phyloP scores from a whole-genome alignment of 1,284 basidiomycete genomes.

The Cutaneotrichosporon dermatis region DNA sequence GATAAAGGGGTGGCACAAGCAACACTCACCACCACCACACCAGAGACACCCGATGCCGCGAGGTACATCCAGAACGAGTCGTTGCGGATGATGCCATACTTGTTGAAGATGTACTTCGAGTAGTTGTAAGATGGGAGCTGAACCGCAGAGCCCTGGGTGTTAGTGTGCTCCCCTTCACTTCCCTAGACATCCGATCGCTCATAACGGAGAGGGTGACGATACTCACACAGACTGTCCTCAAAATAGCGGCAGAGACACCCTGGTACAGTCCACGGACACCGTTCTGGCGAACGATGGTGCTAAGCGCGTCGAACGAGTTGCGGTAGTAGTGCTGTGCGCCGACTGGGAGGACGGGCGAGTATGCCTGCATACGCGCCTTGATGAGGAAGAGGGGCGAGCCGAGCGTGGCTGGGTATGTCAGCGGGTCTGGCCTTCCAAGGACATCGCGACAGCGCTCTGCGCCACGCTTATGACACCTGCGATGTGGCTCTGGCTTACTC shows the following conservation, averaged over 20 bases:
- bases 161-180: not conserved
- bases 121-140: conserved; percentile 95
- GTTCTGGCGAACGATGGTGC: conserved; percentile 73
- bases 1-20: not conserved
- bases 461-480: no score
- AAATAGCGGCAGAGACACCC: conserved; percentile 87
- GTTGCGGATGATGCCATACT: conserved; percentile 61
- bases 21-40: conserved; percentile 75
- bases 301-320: conserved; percentile 71
- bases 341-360: conserved; percentile 87
- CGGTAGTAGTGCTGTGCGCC: conserved; percentile 91
- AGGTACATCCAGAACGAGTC: conserved; percentile 84
- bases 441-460: no score
- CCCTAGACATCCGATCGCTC: not conserved
- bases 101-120: conserved; percentile 72
- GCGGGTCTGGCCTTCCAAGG: not conserved
- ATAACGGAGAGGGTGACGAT: no score
- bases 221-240: conserved; percentile 85
- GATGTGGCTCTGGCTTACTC: conserved; percentile 22
- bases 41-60: conserved; percentile 80
- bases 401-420: conserved; percentile 60
- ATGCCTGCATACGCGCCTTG: conserved; percentile 97
- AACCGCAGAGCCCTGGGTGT: conserved; percentile 57
- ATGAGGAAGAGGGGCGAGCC: conserved; percentile 95
- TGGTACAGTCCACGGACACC: conserved; percentile 74